Evolutionary conservation across 257 asterid species (phyloP), one percentile per base, ranked within the genome.

Genomic region (Fraxinus quadrangulata): DNA sequence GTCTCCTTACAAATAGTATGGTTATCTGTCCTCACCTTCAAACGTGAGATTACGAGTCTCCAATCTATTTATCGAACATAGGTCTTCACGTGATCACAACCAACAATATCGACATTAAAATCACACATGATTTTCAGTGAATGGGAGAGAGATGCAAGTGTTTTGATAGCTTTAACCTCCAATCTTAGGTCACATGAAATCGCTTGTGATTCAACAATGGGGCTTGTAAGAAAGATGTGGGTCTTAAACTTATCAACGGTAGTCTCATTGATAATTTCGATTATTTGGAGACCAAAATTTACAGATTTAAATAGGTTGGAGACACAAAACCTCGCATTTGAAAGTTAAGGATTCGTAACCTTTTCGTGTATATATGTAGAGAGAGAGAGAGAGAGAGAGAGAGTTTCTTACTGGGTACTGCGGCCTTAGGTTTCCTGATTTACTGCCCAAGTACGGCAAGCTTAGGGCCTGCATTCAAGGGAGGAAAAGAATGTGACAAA

Each of bases 391-490:
- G 49, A 49, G 59, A 17, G 59, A 19, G 65, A 54, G 65, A 8
- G 45, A 42, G 30, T 24, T 72, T 74, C 85, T 85, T 85, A 87
- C 96, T 70, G 73, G 84, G 54, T 87, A 89, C 37, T 83, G 84
- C 12, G 81, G 89, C 79, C 80, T 84, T 75, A 54, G 69, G 86
- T 78, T 84, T 72, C 76, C 80, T 68, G 92, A 84, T 82, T 79
- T 90, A 83, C 33, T 81, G 81, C 78, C 90, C 84, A 91, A 78
- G 90, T 93, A 93, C 10, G 97, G 94, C 75, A 83, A 75, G 86
- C 96, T 91, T 21, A 93, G 89, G 78, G 96, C 97, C 97, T 93
- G 94, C n/a, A 81, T 83, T 83, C 39, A 79, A 73, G 79, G 83
- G 86, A 67, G 59, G 33, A 69, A 47, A 75, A 71, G 69, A 73